Evolutionary conservation across 2,329 filamentous ascomycete genomes (phyloP).

Genomic region (Volutella citrinella): DNA sequence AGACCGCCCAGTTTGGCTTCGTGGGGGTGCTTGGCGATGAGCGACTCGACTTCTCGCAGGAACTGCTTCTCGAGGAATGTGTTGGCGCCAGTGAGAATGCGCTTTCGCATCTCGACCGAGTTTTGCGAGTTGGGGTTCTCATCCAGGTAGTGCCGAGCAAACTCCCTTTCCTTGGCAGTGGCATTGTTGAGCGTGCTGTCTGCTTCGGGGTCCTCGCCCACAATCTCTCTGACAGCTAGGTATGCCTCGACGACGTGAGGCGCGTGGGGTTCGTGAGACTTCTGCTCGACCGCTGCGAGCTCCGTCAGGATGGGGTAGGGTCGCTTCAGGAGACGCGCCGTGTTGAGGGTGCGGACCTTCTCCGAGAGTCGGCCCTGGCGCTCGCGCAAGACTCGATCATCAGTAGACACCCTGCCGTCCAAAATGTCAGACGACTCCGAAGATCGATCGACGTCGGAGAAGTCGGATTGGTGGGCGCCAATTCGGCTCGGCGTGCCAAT

Average conservation of each 20-base stretch:
- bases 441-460: conserved; percentile 65
- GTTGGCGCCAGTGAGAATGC: conserved; percentile 77
- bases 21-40: conserved; percentile 78
- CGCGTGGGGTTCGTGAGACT: conserved; percentile 67
- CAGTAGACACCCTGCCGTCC: conserved; percentile 47
- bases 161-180: conserved; percentile 72
- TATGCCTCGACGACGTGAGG: conserved; percentile 80
- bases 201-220: conserved; percentile 65
- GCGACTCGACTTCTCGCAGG: conserved; percentile 69
- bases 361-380: conserved; percentile 81
- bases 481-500: conserved; percentile 76
- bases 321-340: conserved; percentile 61
- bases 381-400: conserved; percentile 75
- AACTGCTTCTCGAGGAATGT: conserved; percentile 79
- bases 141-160: conserved; percentile 73
- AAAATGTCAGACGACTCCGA: conserved; percentile 45
- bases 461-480: conserved; percentile 61
- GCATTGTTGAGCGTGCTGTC: conserved; percentile 58
- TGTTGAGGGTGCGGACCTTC: conserved; percentile 76
- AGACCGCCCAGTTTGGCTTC: conserved; percentile 88
- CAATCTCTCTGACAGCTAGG: conserved; percentile 74
- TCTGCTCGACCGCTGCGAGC: conserved; percentile 71
- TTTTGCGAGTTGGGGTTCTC: conserved; percentile 63
- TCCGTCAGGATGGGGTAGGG: conserved; percentile 73
- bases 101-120: conserved; percentile 68